Percentiles rank a stretch among this genome's conserved stretches.
Conservation (phyloP, 2,329 filamentous ascomycete species). For the Fusarium nodosum region DNA sequence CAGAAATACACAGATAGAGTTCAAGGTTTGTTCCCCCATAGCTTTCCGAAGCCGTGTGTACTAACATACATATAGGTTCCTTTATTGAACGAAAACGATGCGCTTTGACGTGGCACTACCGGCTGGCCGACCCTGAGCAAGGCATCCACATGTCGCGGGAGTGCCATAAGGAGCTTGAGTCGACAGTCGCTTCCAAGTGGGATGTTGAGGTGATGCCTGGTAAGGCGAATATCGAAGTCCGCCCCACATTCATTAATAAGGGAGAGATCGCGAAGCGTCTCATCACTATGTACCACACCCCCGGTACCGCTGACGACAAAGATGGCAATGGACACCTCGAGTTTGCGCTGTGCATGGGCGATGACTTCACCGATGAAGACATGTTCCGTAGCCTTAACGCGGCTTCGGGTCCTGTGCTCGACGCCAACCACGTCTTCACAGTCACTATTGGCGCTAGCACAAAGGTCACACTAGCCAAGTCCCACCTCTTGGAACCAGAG, state of each 20-base stretch:
- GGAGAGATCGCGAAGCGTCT: slow-evolving; percentile 92
- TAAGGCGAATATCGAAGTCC: slow-evolving; percentile 96
- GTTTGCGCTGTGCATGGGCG: slow-evolving; percentile 91
- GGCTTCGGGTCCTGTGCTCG: slow-evolving; percentile 66
- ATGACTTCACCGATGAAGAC: slow-evolving; percentile 98
- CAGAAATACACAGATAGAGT: slow-evolving; percentile 89
- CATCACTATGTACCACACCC: slow-evolving; percentile 77
- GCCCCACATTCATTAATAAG: slow-evolving; percentile 98
- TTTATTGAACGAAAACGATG: slow-evolving; percentile 96
- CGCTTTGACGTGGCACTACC: slow-evolving; percentile 97
- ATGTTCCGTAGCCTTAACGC: slow-evolving; percentile 86
- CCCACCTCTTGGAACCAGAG: slow-evolving; percentile 88
- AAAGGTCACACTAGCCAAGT: slow-evolving; percentile 90
- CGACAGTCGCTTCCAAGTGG: slow-evolving; percentile 81
- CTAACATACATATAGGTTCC: slow-evolving; percentile 69
- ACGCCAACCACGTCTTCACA: slow-evolving; percentile 80
- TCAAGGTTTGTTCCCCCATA: slow-evolving; percentile 69
- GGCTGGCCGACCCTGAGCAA: slow-evolving; percentile 87
- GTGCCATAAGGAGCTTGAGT: slow-evolving; percentile 85
- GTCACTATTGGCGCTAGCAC: slow-evolving; percentile 93
- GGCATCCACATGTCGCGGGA: slow-evolving; percentile 83
- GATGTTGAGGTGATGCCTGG: slow-evolving; percentile 97
- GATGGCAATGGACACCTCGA: slow-evolving; percentile 72
- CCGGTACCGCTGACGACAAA: slow-evolving; percentile 60
- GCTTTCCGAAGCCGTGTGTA: neutral